Base-by-base conservation (phyloP, 2,329 filamentous ascomycete genomes). In the Sporothrix luriei region DNA sequence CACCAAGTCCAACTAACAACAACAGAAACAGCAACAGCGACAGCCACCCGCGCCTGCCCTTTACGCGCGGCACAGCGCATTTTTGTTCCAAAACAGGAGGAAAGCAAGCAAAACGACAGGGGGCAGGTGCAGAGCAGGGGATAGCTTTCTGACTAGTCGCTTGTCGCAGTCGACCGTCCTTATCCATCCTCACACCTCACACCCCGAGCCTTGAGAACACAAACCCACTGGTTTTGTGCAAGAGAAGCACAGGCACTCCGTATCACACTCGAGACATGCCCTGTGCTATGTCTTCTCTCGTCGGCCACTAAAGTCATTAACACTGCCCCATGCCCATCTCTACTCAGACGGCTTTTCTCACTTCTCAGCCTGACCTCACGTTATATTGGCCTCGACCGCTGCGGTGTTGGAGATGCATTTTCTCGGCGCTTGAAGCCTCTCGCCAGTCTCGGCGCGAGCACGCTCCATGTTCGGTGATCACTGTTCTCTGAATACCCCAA, bases 171-270 rank as follows among this genome's bases (percentile, higher is more conserved):
- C n/a, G n/a, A 61, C n/a, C 10, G 33, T 46, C 57, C 38, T n/a
- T 61, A 61, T 61, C 21, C 38, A 46, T 46, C 38, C 38, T 61
- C 38, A 26, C 55, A 43, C 38, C 38, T 61, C 38, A 26, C 55
- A 43, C 38, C 57, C 38, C 57, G 38, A 61, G 57, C 38, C 38
- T 61, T 26, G 38, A 26, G 57, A 26, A 26, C 38, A 26, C 11
- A 10, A 24, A 10, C 57, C 16, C 57, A 38, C 29, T 10, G 48
- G 21, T 2, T 16, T 16, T 43, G 19, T n/a, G 19, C 48, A 49
- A 54, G 11, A 54, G 9, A 26, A 54, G 51, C 38, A 43, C 38
- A 7, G n/a, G 38, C 38, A 46, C 57, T 16, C 57, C 38, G 7
- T 46, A 26, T 61, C 57, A 26, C 55, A 4, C 24, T 43, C 33